Evolutionary conservation across 768 basidiomycete genomes (phyloP), one percentile per base, ranked within the genome.

Genomic region (Lactarius sanguifluus): DNA sequence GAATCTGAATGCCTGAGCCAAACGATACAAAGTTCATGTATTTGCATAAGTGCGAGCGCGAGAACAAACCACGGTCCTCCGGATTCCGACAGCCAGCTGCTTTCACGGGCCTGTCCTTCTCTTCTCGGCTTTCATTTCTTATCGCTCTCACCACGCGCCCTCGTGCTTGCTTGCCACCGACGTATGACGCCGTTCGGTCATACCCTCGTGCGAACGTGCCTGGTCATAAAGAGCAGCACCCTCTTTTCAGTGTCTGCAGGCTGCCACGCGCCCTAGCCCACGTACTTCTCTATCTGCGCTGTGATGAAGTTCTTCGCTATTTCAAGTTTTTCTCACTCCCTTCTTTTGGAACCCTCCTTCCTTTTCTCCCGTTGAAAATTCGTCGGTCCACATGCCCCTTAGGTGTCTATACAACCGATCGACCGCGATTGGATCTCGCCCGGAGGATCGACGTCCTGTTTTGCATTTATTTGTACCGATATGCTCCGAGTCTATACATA

Each of bases 81-180:
- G 56, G 36, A 58, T 62, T 55, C 30, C 18, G 47, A 47, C 40
- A 34, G 57, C 50, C 23, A 25, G 25, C 43, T 25, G 25, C 34
- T 45, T 25, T 58, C 56, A 38, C 36, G 55, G 56, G 12, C 36
- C 25, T 41, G 13, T 32, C 6, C 57, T 67, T 67, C 65, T 38
- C 47, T 66, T 62, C 58, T 58, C 47, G 16, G 18, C 18, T n/a
- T 62, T 56, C 61, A 52, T 57, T 28, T 62, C 61, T 62, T 62
- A 66, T 66, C 47, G 50, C 25, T 15, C 56, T 62, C 30, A 15
- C 12, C 15, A 18, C 38, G 13, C 30, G 12, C 58, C 43, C 34
- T 25, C 9, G 56, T 30, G 18, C 56, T 57, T 25, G 5, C 34
- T 20, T 15, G 65, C 43, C 64, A 66, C 38, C 56, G 45, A 23